Evolutionary conservation across 768 basidiomycete genomes (phyloP).

Genomic region (Kwoniella sp.): DNA sequence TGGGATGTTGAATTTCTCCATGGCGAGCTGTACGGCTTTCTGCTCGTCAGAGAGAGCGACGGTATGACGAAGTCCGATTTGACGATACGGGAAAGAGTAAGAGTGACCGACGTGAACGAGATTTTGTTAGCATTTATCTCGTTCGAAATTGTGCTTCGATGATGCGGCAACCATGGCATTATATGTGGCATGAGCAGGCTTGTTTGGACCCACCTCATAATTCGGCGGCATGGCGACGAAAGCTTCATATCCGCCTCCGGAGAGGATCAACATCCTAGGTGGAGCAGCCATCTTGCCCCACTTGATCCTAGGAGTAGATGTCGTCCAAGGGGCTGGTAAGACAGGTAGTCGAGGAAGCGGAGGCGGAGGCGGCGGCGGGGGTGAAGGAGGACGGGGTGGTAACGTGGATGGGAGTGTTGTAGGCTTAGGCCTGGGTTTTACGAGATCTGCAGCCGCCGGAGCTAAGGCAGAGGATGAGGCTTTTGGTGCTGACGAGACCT

Average conservation of each 20-base stretch:
- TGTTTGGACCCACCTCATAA: slow-evolving; percentile 40
- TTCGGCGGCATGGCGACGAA: slow-evolving; percentile 47
- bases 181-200: background rate
- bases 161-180: background rate
- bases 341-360: background rate
- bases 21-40: slow-evolving; percentile 48
- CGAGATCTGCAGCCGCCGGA: too few relatives aligned
- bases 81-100: too few relatives aligned
- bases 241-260: slow-evolving; percentile 49
- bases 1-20: slow-evolving; percentile 50
- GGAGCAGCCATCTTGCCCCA: slow-evolving; percentile 37
- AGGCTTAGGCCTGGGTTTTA: too few relatives aligned
- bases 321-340: slow-evolving; percentile 6
- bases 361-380: background rate
- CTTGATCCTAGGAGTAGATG: slow-evolving; percentile 1
- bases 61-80: background rate
- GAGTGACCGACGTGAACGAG: background rate
- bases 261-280: slow-evolving; percentile 52
- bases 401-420: background rate
- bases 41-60: slow-evolving; percentile 3
- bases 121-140: slow-evolving; percentile 3
- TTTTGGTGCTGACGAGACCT: background rate
- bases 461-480: background rate
- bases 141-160: too few relatives aligned
- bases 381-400: background rate